These are phyloP conservation scores for Ochromonas danica DNA, from an alignment of 108 stramenopile genomes.

Conservation along the genomic window DNA sequence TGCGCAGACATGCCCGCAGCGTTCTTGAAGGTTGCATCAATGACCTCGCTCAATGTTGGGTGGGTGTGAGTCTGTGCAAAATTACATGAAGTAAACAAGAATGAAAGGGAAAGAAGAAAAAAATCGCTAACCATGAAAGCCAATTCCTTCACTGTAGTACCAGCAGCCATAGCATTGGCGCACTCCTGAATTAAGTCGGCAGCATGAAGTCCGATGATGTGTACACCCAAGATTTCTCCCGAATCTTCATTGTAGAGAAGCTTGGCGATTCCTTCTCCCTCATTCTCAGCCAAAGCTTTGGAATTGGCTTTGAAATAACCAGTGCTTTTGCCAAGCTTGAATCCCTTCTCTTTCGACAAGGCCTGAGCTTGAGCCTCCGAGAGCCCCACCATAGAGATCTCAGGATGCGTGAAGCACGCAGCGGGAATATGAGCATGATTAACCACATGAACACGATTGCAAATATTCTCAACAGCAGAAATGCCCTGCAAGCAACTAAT, in stretches of 20 bases:
- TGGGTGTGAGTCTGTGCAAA: slow-evolving; percentile 73
- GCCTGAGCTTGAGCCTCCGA: slow-evolving; percentile 91
- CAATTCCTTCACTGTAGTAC: slow-evolving; percentile 91
- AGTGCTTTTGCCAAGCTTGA: slow-evolving; percentile 85
- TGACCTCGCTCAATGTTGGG: slow-evolving; percentile 93
- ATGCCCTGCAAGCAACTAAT: not conserved
- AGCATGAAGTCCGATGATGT: slow-evolving; percentile 96
- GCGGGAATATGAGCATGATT: slow-evolving; percentile 91
- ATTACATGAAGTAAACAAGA: not conserved
- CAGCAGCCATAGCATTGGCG: slow-evolving; percentile 93
- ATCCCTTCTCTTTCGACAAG: slow-evolving; percentile 84
- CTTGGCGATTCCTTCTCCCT: slow-evolving; percentile 96
- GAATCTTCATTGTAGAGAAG: slow-evolving; percentile 91
- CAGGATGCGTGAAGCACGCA: slow-evolving; percentile 97
- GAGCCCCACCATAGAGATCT: slow-evolving; percentile 96
- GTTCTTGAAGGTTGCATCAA: slow-evolving; percentile 98
- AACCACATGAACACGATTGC: slow-evolving; percentile 76
- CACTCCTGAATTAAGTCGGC: slow-evolving; percentile 99
- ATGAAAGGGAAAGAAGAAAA: not conserved
- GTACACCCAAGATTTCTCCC: slow-evolving; percentile 90
- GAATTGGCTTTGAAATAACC: slow-evolving; percentile 95
- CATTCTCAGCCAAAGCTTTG: slow-evolving; percentile 96
- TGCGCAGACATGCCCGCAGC: slow-evolving; percentile 93
- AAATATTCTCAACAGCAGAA: slow-evolving; percentile 92
- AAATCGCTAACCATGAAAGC: slow-evolving; percentile 75